phyloP scores from a whole-genome alignment of 2,329 filamentous ascomycete genomes.

The Blastomyces gilchristii region DNA sequence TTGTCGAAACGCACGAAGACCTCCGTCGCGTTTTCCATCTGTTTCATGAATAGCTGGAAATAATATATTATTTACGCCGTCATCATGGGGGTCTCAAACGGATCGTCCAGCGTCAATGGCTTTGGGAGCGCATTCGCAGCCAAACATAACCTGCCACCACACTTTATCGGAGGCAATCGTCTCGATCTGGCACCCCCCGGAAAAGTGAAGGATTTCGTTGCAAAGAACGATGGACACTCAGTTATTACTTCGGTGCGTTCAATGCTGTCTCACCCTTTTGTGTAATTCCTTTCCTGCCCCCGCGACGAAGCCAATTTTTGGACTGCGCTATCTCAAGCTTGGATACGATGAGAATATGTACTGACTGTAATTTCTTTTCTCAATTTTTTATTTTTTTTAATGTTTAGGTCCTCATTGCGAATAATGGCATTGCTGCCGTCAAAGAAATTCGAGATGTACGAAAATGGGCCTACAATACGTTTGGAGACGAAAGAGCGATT shows the following conservation, averaged over 20 bases:
- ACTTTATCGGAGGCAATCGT: constrained; percentile 94
- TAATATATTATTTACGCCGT: constrained; percentile 9
- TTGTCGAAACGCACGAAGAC: neutral
- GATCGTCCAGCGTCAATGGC: constrained; percentile 38
- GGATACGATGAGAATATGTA: neutral
- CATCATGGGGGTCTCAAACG: constrained; percentile 35
- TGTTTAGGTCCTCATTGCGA: constrained; percentile 87
- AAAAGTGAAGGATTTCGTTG: constrained; percentile 93
- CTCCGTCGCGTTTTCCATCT: neutral
- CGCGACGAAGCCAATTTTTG: neutral
- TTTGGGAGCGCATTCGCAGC: constrained; percentile 59
- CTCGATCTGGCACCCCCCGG: constrained; percentile 70
- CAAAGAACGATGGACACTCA: constrained; percentile 80
- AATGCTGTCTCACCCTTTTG: neutral
- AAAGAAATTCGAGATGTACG: constrained; percentile 98
- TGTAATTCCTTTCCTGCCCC: neutral
- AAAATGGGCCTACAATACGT: constrained; percentile 99
- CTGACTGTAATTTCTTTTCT: neutral
- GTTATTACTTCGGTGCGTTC: constrained; percentile 88
- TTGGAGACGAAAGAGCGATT: constrained; percentile 94
- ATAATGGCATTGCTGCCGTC: constrained; percentile 98
- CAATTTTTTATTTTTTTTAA: neutral
- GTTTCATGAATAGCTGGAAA: neutral
- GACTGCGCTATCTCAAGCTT: neutral
- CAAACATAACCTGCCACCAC: constrained; percentile 71